Evolutionary conservation across 768 basidiomycete genomes (phyloP), one percentile per base, ranked within the genome.

Genomic region (Suillus weaverae): DNA sequence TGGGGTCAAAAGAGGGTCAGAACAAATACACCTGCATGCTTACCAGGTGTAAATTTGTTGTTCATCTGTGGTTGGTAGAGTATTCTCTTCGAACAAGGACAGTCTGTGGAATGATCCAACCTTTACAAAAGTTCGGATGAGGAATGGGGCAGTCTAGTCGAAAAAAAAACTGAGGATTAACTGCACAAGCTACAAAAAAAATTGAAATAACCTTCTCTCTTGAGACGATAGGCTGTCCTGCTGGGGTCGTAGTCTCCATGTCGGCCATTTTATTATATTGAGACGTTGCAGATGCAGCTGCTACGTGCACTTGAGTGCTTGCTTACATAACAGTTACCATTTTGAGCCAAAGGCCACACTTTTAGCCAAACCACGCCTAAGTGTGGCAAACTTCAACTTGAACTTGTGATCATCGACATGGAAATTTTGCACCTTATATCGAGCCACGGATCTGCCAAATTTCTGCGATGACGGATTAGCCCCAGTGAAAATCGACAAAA

Each of bases 41-140:
- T 70, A 90, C 92, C 92, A 94, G 8, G 90, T 89, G 69, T 89
- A 94, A 39, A 94, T 77, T 71, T 93, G 91, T 55, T 91, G 89
- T 71, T 94, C 92, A 66, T 94, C 92, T 7, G 88, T 87, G 3
- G 88, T 88, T 8, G 92, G 92, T 4, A 90, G 80, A 3, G 85
- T 83, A 0, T 90, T 87, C 64, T 94, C 91, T 70, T 94, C 91
- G 68, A 94, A 94, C 62, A 91, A 81, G 4, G 81, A 76, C 30
- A 92, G 77, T 48, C 89, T 83, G 73, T 94, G 92, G 73, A 92
- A 92, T 43, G 85, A 80, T 22, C 90, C 91, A 44, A 91, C 85
- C 84, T 92, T 94, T 63, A 94, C 83, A 74, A 94, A 94, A 16
- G 91, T 81, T 59, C 92, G 85, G 41, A 94, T 86, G 62, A 94